Conservation (phyloP, 768 basidiomycete species). For the Amanita rimosa region DNA sequence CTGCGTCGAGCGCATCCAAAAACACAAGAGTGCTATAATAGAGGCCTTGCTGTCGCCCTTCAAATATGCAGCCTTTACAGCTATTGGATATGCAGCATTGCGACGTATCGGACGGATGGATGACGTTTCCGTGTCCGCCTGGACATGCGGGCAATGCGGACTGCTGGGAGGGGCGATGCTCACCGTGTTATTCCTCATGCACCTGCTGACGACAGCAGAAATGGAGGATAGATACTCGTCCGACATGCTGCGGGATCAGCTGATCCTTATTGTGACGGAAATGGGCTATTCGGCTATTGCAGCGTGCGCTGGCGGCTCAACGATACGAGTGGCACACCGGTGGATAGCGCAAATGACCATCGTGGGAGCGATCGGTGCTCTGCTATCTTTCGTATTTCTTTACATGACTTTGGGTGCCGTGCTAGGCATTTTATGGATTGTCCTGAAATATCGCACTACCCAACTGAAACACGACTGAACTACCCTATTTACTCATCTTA, state of each 20-base stretch:
- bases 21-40: conserved; percentile 6
- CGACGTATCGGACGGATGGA: conserved; percentile 6
- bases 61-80: conserved; percentile 20
- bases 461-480: not conserved
- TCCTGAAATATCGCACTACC: not conserved
- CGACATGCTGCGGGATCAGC: conserved; percentile 1
- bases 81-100: conserved; percentile 14
- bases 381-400: not conserved
- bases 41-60: conserved; percentile 17
- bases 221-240: not conserved
- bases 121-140: conserved; percentile 1
- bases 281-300: not conserved
- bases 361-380: conserved; percentile 2
- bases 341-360: not conserved
- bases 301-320: not conserved
- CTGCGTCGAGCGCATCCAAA: not conserved
- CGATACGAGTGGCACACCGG: not conserved
- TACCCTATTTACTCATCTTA: too few relatives aligned
- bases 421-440: conserved; percentile 2
- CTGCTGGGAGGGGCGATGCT: conserved; percentile 16
- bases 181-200: conserved; percentile 11
- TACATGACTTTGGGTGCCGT: not conserved
- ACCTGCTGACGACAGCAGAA: conserved; percentile 7
- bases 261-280: conserved; percentile 3
- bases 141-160: conserved; percentile 12